Base-by-base conservation (phyloP, 768 basidiomycete species). In the Termitomyces titanicus region DNA sequence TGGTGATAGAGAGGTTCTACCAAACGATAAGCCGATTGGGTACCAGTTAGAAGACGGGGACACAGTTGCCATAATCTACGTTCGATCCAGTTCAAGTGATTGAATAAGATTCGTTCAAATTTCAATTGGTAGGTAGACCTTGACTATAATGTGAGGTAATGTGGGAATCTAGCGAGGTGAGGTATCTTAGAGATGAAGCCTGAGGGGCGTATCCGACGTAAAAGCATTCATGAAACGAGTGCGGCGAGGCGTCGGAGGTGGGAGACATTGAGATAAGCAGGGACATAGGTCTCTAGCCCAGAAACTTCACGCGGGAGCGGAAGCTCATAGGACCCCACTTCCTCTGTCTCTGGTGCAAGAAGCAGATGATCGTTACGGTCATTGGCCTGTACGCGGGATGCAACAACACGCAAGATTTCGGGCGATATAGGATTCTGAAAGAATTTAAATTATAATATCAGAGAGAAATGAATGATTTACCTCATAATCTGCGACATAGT, bases 401-500 rank as follows among this genome's bases (percentile, higher is more conserved):
- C 94, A 50, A 99, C 97, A 20, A 98, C 94, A 49, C 94, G 89
- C 37, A 99, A 79, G 58, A 99, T 98, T 74, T 98, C 96, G 22
- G 94, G 92, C 2, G 95, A 94, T 65, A 98, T 98, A 9, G 96
- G 97, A 62, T 92, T 94, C 92, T 95, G 61, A 11, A 35, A 20
- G 45, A 53, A 40, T 42, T 11, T 42, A 51, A 47, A 35, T 46
- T 9, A 34, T 48, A 29, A 31, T 18, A 51, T 42, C 18, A 31
- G 11, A 47, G 17, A 20, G 52, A 10, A 53, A 9, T 37, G 43
- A 34, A 2, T 51, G 25, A 60, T 7, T 39, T 63, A 93, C 94
- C 84, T 99, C 97, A 70, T 98, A 99, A 74, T 98, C 97, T 44
- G 96, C 97, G 58, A 96, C 95, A 67, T 97, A 98, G 74, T 98